phyloP scores from a whole-genome alignment of 108 stramenopile genomes.

The Cylindrotheca fusiformis region DNA sequence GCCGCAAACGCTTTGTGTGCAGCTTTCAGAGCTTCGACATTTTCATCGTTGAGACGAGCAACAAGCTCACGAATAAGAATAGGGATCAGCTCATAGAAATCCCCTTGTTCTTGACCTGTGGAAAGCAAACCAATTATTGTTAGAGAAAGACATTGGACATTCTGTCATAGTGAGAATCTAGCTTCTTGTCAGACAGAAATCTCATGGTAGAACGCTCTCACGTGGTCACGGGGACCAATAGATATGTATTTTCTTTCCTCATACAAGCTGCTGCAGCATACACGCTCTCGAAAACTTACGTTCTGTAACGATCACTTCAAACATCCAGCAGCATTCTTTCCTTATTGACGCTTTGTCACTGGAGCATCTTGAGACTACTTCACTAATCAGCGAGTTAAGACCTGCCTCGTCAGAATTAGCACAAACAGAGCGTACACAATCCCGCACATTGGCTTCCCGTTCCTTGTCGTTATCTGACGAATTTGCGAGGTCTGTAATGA shows the following conservation, averaged over 20 bases:
- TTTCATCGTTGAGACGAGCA: conserved; percentile 88
- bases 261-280: conserved; percentile 20
- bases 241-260: conserved; percentile 27
- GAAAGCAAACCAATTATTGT: background rate
- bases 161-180: background rate
- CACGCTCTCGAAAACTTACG: conserved; percentile 64
- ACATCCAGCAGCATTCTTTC: conserved; percentile 75
- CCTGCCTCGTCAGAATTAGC: conserved; percentile 67
- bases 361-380: conserved; percentile 70
- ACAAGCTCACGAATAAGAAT: conserved; percentile 89
- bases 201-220: conserved; percentile 68
- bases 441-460: conserved; percentile 55
- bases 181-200: conserved; percentile 60
- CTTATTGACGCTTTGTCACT: conserved; percentile 73
- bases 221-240: conserved; percentile 13
- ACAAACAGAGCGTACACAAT: conserved; percentile 62
- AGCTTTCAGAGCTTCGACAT: conserved; percentile 66
- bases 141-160: background rate
- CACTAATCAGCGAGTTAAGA: conserved; percentile 78
- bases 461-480: conserved; percentile 50
- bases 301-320: conserved; percentile 70
- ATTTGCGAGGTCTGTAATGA: conserved; percentile 69
- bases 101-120: conserved; percentile 73
- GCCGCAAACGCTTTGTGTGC: conserved; percentile 62
- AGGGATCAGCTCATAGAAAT: conserved; percentile 86